These are phyloP conservation scores for Ophiobolus disseminans DNA, from an alignment of 2,329 filamentous ascomycete genomes.

Conservation along the genomic window DNA sequence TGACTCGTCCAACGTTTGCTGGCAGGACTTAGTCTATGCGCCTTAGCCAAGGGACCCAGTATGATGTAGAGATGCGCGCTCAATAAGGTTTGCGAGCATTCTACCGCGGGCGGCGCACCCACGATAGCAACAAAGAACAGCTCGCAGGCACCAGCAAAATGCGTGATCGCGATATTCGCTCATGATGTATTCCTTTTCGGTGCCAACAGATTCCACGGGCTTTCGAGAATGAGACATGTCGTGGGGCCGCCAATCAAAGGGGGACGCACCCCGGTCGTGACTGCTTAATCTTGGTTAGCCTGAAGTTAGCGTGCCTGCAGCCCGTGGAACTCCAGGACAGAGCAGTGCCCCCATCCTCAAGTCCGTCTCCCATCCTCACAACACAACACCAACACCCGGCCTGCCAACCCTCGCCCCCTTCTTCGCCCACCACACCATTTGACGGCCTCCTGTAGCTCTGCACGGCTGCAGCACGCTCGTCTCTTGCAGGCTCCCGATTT, in stretches of 20 bases:
- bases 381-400: constrained; percentile 21
- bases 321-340: constrained; percentile 6
- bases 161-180: neutral
- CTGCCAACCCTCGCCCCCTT: constrained; percentile 16
- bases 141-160: neutral
- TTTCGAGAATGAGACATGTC: constrained; percentile 23
- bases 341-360: constrained; percentile 8
- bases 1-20: constrained; percentile 31
- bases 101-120: neutral
- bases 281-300: constrained; percentile 7
- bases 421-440: constrained; percentile 21
- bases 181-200: constrained; percentile 13
- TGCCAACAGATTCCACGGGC: constrained; percentile 21
- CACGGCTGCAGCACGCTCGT: constrained; percentile 30
- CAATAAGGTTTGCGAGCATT: neutral
- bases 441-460: constrained; percentile 35
- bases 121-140: constrained; percentile 1
- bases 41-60: constrained; percentile 22
- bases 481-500: constrained; percentile 32
- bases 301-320: constrained; percentile 2
- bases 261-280: constrained; percentile 19
- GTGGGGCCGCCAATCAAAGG: constrained; percentile 8
- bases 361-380: constrained; percentile 20
- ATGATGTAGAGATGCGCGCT: constrained; percentile 25
- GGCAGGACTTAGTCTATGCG: constrained; percentile 26